These are phyloP conservation scores for Wickerhamomyces bovis DNA, from an alignment of 805 yeast genomes.

Conservation along the genomic window DNA sequence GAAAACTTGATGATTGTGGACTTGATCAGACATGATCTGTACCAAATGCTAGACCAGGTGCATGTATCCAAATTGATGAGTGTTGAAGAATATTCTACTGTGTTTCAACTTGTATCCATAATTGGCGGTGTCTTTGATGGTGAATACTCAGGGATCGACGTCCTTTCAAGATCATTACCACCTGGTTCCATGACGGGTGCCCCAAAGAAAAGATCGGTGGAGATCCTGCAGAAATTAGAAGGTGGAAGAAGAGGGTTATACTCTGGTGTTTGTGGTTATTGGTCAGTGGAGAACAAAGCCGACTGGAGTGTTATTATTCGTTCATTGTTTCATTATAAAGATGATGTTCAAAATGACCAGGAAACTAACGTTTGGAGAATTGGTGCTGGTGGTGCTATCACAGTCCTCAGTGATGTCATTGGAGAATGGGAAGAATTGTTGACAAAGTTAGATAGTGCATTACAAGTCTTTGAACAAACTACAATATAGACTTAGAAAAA, in stretches of 20 bases:
- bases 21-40: slow-evolving; percentile 85
- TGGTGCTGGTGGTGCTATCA: slow-evolving; percentile 98
- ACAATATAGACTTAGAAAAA: background rate
- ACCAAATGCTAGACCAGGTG: slow-evolving; percentile 59
- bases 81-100: slow-evolving; percentile 89
- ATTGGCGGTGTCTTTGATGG: slow-evolving; percentile 50
- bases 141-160: slow-evolving; percentile 64
- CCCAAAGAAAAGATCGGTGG: slow-evolving; percentile 90
- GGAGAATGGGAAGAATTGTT: slow-evolving; percentile 93
- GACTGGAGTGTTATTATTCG: slow-evolving; percentile 97
- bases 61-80: slow-evolving; percentile 74
- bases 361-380: slow-evolving; percentile 57
- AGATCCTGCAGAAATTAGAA: slow-evolving; percentile 51
- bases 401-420: slow-evolving; percentile 73
- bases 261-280: slow-evolving; percentile 93
- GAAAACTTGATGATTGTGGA: slow-evolving; percentile 97
- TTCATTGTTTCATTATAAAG: slow-evolving; percentile 62
- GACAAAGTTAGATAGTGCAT: slow-evolving; percentile 70
- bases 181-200: slow-evolving; percentile 99
- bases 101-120: slow-evolving; percentile 87
- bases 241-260: slow-evolving; percentile 63
- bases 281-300: slow-evolving; percentile 80
- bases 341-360: slow-evolving; percentile 31
- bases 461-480: slow-evolving; percentile 50
- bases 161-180: slow-evolving; percentile 74